Evolutionary conservation across 352 stramenopile genomes (phyloP).

Genomic region (Pythium apleroticum): DNA sequence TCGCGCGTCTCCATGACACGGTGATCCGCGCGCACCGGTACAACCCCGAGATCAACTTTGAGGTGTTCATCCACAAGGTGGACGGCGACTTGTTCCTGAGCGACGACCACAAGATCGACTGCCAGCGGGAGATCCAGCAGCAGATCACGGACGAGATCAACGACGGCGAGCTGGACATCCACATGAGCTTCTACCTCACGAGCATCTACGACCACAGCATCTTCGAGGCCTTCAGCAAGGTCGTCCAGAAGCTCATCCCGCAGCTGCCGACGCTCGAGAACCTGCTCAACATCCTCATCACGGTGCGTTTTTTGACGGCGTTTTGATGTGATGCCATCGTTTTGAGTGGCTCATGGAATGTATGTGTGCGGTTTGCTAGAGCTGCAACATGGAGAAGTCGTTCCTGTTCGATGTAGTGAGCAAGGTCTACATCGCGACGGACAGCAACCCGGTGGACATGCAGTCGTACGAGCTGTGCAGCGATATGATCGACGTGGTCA

Average conservation of each 20-base stretch:
- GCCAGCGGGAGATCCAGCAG: constrained; percentile 96
- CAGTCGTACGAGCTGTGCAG: constrained; percentile 97
- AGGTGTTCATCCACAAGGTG: constrained; percentile 99
- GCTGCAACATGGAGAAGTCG: constrained; percentile 98
- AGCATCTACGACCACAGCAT: constrained; percentile 96
- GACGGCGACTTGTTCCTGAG: constrained; percentile 98
- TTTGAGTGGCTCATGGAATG: not conserved
- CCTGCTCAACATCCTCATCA: constrained; percentile 97
- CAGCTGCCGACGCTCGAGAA: constrained; percentile 97
- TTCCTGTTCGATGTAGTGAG: constrained; percentile 99
- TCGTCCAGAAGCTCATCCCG: constrained; percentile 98
- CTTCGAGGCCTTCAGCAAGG: constrained; percentile 96
- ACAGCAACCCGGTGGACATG: constrained; percentile 98
- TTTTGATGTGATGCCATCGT: not conserved
- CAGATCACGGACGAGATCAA: constrained; percentile 96
- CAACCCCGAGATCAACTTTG: constrained; percentile 96
- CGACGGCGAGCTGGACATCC: constrained; percentile 92
- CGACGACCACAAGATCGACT: constrained; percentile 98
- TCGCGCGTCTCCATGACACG: constrained; percentile 88
- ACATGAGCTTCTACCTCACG: constrained; percentile 92
- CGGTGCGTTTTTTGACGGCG: constrained; percentile 33
- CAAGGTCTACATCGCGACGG: constrained; percentile 98
- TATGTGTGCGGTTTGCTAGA: constrained; percentile 46
- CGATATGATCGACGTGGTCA: constrained; percentile 99
- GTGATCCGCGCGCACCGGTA: constrained; percentile 84